Conservation (phyloP, 306 rosid species). For the Citrullus amarus region DNA sequence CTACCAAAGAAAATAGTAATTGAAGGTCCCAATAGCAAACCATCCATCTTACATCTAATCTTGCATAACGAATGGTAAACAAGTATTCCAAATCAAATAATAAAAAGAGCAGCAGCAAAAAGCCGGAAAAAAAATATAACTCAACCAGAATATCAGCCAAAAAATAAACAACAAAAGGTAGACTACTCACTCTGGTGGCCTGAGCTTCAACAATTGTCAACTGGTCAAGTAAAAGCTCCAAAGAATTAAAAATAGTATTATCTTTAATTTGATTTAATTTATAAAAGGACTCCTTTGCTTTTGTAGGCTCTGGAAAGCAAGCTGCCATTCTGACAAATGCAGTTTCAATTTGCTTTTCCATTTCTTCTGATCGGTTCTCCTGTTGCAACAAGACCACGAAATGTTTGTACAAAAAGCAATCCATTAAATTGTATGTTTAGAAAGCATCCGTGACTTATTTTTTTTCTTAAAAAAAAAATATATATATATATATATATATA, state of each 20-base stretch:
- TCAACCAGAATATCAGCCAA: not conserved
- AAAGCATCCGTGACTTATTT: not conserved
- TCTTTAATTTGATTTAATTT: constrained; percentile 64
- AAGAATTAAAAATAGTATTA: constrained; percentile 44
- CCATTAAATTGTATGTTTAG: constrained; percentile 12
- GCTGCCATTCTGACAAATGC: constrained; percentile 48
- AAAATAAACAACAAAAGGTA: constrained; percentile 9
- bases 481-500: no score
- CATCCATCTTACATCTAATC: not conserved
- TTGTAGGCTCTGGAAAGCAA: constrained; percentile 59
- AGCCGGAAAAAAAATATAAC: not conserved
- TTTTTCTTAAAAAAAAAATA: no score
- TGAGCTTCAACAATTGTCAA: constrained; percentile 22
- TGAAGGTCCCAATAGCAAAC: not conserved
- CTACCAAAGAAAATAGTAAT: not conserved
- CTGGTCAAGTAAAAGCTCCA: constrained; percentile 51
- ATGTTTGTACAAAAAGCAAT: constrained; percentile 4
- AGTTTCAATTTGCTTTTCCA: constrained; percentile 30
- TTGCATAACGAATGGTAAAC: not conserved
- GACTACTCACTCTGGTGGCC: constrained; percentile 47
- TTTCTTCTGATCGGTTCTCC: constrained; percentile 65
- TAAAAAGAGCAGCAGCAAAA: not conserved
- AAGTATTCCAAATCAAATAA: not conserved
- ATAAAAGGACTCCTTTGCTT: constrained; percentile 60
- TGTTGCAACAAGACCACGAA: constrained; percentile 19